Conservation (phyloP, 345 rosid genomes). For the Salix suchowensis region DNA sequence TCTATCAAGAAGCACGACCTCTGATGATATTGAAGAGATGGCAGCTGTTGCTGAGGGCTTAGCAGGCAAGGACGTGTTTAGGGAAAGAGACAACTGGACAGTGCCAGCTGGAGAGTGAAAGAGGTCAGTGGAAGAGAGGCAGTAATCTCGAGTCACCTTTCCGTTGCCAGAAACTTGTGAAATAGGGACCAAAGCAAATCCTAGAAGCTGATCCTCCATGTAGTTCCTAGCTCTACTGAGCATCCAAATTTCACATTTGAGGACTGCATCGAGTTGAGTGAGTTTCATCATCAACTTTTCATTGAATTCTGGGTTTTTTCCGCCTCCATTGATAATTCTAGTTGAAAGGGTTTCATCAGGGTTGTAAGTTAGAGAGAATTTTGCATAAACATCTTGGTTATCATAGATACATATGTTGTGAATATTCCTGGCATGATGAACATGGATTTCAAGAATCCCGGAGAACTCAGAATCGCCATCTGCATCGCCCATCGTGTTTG, state of each 20-base stretch:
- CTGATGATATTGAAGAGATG: conserved; percentile 72
- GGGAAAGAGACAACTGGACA: conserved; percentile 56
- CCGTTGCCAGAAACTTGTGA: conserved; percentile 67
- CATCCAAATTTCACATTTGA: conserved; percentile 99
- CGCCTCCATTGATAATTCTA: conserved; percentile 68
- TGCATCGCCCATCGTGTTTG: conserved; percentile 23
- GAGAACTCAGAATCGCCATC: conserved; percentile 44
- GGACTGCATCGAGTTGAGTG: conserved; percentile 58
- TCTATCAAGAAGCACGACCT: conserved; percentile 71
- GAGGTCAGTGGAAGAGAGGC: conserved; percentile 89
- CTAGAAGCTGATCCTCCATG: conserved; percentile 96
- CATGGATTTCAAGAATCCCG: conserved; percentile 63
- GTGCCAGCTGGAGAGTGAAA: conserved; percentile 95
- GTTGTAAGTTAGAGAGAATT: conserved; percentile 83
- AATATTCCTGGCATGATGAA: conserved; percentile 89
- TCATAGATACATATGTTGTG: conserved; percentile 97
- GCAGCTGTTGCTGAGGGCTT: conserved; percentile 16
- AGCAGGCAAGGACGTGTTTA: conserved; percentile 35
- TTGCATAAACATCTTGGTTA: conserved; percentile 92
- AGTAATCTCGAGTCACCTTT: conserved; percentile 58
- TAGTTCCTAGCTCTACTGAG: conserved; percentile 72
- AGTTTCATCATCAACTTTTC: conserved; percentile 53
- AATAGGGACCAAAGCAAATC: conserved; percentile 71
- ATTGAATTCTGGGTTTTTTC: conserved; percentile 86
- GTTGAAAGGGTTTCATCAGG: conserved; percentile 87